phyloP scores from a whole-genome alignment of 805 yeast genomes.

The Candida berthetii region DNA sequence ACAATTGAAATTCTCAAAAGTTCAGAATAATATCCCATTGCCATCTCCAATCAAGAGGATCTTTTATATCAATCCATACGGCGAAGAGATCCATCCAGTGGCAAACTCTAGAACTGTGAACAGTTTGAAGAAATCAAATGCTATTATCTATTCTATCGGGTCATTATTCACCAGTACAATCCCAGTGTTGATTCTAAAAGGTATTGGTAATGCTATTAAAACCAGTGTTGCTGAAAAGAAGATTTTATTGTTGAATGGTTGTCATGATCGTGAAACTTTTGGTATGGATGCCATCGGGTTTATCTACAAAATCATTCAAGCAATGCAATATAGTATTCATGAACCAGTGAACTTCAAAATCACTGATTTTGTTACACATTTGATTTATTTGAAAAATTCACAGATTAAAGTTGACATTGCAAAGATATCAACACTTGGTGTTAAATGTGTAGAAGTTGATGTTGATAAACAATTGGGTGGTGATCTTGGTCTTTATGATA shows the following conservation, averaged over 20 bases:
- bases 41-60: constrained; percentile 68
- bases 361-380: constrained; percentile 53
- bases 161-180: constrained; percentile 82
- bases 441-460: constrained; percentile 39
- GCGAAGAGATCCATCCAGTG: constrained; percentile 75
- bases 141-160: constrained; percentile 75
- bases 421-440: constrained; percentile 33
- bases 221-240: constrained; percentile 31
- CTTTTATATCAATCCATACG: constrained; percentile 80
- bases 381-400: constrained; percentile 46
- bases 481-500: constrained; percentile 28
- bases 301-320: constrained; percentile 46
- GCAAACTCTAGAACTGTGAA: constrained; percentile 59
- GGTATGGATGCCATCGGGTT: constrained; percentile 59
- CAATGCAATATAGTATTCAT: constrained; percentile 44
- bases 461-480: constrained; percentile 17
- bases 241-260: constrained; percentile 67
- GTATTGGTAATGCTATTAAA: constrained; percentile 59
- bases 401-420: constrained; percentile 44
- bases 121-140: constrained; percentile 42
- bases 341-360: constrained; percentile 21
- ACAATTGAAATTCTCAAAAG: constrained; percentile 68
- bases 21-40: constrained; percentile 50
- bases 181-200: constrained; percentile 71
- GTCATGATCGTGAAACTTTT: constrained; percentile 72